A percentile compares a stretch with the other conserved stretches of the same genome.
These are phyloP conservation scores for Pichia sp. DNA, from an alignment of 1,139 yeast species.

Conservation along the genomic window DNA sequence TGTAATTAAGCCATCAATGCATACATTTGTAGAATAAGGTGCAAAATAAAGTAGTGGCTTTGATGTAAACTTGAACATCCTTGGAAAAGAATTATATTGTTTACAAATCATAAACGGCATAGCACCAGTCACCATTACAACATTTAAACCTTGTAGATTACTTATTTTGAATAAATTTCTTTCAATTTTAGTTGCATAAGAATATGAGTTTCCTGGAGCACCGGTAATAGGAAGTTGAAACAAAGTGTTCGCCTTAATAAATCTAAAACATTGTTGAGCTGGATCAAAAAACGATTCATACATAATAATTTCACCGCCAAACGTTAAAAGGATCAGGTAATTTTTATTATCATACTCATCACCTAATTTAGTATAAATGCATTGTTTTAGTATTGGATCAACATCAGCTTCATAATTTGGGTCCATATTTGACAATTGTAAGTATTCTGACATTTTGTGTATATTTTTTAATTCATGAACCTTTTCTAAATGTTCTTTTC, in stretches of 20 bases:
- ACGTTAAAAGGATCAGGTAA: conserved; percentile 62
- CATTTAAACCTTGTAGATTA: conserved; percentile 50
- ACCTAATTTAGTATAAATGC: conserved; percentile 61
- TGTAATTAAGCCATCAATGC: conserved; percentile 54
- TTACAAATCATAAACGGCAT: conserved; percentile 66
- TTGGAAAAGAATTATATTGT: conserved; percentile 56
- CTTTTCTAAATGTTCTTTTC: conserved; percentile 56
- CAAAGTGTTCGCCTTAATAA: conserved; percentile 43
- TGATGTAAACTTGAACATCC: conserved; percentile 62
- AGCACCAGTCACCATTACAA: conserved; percentile 69
- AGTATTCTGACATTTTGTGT: conserved; percentile 48
- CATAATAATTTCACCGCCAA: conserved; percentile 70
- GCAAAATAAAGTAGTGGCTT: conserved; percentile 61
- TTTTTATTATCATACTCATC: conserved; percentile 45
- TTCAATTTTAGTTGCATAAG: conserved; percentile 63
- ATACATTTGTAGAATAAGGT: conserved; percentile 35
- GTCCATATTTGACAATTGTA: conserved; percentile 52
- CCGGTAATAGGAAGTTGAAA: conserved; percentile 47
- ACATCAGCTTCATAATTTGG: conserved; percentile 52
- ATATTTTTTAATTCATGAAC: conserved; percentile 60
- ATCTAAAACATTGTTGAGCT: conserved; percentile 38
- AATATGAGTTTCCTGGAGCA: conserved; percentile 71
- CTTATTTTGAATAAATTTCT: conserved; percentile 59
- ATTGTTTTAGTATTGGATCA: conserved; percentile 71
- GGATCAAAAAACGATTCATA: conserved; percentile 52